These are phyloP conservation scores for Septoria petroselini DNA, from an alignment of 2,329 filamentous ascomycete genomes.

Conservation along the genomic window DNA sequence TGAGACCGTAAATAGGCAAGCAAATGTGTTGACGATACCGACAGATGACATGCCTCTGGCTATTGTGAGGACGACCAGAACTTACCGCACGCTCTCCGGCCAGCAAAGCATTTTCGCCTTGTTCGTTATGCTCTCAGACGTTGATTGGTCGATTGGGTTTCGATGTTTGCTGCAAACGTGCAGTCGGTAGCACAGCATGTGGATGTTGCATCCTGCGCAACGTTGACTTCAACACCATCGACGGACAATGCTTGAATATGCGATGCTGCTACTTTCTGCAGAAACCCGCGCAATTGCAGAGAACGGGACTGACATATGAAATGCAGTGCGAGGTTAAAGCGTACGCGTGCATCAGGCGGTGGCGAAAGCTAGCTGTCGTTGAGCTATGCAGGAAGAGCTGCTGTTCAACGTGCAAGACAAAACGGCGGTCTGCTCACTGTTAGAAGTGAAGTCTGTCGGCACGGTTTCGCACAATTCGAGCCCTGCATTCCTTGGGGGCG, in stretches of 20 bases:
- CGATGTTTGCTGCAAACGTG: neutral
- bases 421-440: neutral
- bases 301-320: neutral
- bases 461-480: neutral
- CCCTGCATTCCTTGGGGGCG: neutral
- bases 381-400: neutral
- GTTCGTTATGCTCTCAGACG: too few species aligned
- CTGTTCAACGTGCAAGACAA: neutral
- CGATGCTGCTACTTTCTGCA: too few species aligned
- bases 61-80: too few species aligned
- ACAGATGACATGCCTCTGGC: neutral
- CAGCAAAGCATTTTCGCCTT: too few species aligned
- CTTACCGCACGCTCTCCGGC: too few species aligned
- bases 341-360: neutral
- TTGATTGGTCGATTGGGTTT: too few species aligned
- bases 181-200: neutral
- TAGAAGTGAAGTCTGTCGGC: neutral
- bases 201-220: too few species aligned
- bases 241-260: too few species aligned
- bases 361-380: neutral
- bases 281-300: too few species aligned
- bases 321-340: neutral
- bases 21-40: constrained; percentile 12
- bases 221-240: too few species aligned
- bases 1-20: constrained; percentile 15